Percentiles rank a stretch among this genome's conserved stretches.
Conservation (phyloP, 768 basidiomycete species). For the Rhodotorula diobovata region DNA sequence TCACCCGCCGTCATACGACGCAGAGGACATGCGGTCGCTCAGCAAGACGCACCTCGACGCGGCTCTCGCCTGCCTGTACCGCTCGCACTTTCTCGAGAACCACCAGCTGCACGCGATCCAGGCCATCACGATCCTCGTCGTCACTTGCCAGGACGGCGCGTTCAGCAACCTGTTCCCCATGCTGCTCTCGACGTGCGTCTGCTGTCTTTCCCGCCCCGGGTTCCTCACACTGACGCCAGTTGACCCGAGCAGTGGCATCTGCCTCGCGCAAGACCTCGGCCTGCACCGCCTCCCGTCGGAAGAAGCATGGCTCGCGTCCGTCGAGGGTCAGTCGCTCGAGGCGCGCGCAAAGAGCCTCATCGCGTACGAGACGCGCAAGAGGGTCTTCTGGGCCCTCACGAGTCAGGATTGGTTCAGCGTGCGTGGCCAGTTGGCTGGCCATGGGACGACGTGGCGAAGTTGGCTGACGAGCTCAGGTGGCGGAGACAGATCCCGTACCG, state of each 20-base stretch:
- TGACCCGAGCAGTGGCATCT: not conserved
- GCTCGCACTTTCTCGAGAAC: slow-evolving; percentile 10
- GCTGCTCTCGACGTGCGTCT: slow-evolving; percentile 6
- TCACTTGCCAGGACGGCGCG: slow-evolving; percentile 7
- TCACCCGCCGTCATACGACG: too few relatives aligned
- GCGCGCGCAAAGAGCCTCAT: not conserved
- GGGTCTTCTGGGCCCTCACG: slow-evolving; percentile 3
- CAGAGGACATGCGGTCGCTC: slow-evolving; percentile 1
- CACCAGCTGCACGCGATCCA: slow-evolving; percentile 4
- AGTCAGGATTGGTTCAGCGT: slow-evolving; percentile 15
- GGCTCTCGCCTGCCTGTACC: slow-evolving; percentile 11
- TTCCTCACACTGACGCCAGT: too few relatives aligned
- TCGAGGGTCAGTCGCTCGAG: not conserved
- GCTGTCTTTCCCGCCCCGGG: too few relatives aligned
- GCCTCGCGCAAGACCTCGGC: slow-evolving; percentile 12
- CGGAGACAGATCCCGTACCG: slow-evolving; percentile 5
- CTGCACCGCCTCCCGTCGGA: slow-evolving; percentile 14
- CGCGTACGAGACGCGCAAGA: slow-evolving; percentile 11
- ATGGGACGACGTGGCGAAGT: too few relatives aligned
- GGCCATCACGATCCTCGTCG: slow-evolving; percentile 14
- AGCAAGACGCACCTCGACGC: slow-evolving; percentile 15
- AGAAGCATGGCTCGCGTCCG: not conserved
- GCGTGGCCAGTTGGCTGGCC: not conserved
- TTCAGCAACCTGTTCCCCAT: slow-evolving; percentile 9
- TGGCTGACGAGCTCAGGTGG: too few relatives aligned